Conservation (phyloP, 768 basidiomycete genomes). For the Panellus pusillus region DNA sequence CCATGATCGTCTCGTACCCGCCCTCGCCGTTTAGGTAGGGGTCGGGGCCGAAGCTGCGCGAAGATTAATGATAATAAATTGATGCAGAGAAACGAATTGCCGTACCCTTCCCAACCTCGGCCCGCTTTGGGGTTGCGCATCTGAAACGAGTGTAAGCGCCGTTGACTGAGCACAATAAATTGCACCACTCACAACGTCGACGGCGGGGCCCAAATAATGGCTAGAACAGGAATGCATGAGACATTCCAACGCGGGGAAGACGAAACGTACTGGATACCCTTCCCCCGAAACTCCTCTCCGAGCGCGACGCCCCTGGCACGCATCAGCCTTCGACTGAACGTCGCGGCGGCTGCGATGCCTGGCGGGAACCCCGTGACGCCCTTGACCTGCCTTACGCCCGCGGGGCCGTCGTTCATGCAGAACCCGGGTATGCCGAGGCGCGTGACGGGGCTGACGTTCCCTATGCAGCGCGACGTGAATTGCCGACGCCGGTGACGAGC, state of each 20-base stretch:
- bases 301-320: slow-evolving; percentile 59
- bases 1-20: slow-evolving; percentile 56
- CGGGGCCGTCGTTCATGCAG: slow-evolving; percentile 9
- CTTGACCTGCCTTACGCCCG: slow-evolving; percentile 34
- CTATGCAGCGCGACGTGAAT: slow-evolving; percentile 16
- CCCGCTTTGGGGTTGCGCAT: slow-evolving; percentile 54
- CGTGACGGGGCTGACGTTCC: slow-evolving; percentile 13
- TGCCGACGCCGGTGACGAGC: slow-evolving; percentile 18
- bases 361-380: slow-evolving; percentile 55
- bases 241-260: background rate
- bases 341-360: slow-evolving; percentile 51
- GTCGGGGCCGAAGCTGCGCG: slow-evolving; percentile 50
- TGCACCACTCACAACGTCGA: slow-evolving; percentile 47
- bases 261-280: slow-evolving; percentile 49
- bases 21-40: slow-evolving; percentile 64
- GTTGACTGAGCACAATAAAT: background rate
- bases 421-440: slow-evolving; percentile 14
- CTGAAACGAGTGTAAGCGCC: slow-evolving; percentile 24
- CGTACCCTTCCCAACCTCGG: slow-evolving; percentile 47
- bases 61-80: background rate
- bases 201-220: slow-evolving; percentile 50
- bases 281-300: slow-evolving; percentile 65
- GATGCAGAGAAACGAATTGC: background rate
- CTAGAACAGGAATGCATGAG: slow-evolving; percentile 24
- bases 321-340: slow-evolving; percentile 62